Base-by-base conservation (phyloP, 169 alveolate genomes). In the Eimeria tenella region DNA sequence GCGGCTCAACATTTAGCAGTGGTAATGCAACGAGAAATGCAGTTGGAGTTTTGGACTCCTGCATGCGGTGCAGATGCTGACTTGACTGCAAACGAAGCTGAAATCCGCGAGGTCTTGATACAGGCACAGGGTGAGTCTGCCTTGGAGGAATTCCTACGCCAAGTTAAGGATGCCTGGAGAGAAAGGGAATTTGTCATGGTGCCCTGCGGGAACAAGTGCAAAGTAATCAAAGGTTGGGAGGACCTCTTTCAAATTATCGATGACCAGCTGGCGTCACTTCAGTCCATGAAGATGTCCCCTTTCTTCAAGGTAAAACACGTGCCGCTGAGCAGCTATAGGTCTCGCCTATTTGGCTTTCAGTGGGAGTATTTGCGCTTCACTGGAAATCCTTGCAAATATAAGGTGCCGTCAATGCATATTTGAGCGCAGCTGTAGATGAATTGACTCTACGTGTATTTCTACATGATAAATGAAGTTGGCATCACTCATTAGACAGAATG, bases 111-210 rank as follows among this genome's bases (percentile, higher is more conserved):
- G 84, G 97, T 98, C 15, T 93, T 99, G 84, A 97, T 97, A 83
- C 98, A 98, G 93, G 99, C 99, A 2, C 98, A 98, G 94, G 99
- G 99, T 56, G 99, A 99, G 96, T 96, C 98, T 95, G 99, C 99
- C n/a, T 93, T 98, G 75, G 99, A 98, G 90, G 97, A 97, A 21
- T 98, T 98, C 97, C 93, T 98, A 50, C 97, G 97, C 7, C 89
- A 97, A 83, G 97, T 98, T 70, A 98, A 98, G 95, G 99, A 98
- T 23, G 95, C 96, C 63, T 98, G 99, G 99, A 97, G 95, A 88
- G 97, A 95, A 84, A 97, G 96, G 87, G 99, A 98, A 91, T 89
- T 98, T 89, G 99, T 98, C 73, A 92, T 98, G 65, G 98, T 98
- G 21, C 97, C 97, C 53, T 98, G 98, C 96, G 98, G 98, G 94